Evolutionary conservation across 768 basidiomycete species (phyloP).

Genomic region (Lentinula edodes): DNA sequence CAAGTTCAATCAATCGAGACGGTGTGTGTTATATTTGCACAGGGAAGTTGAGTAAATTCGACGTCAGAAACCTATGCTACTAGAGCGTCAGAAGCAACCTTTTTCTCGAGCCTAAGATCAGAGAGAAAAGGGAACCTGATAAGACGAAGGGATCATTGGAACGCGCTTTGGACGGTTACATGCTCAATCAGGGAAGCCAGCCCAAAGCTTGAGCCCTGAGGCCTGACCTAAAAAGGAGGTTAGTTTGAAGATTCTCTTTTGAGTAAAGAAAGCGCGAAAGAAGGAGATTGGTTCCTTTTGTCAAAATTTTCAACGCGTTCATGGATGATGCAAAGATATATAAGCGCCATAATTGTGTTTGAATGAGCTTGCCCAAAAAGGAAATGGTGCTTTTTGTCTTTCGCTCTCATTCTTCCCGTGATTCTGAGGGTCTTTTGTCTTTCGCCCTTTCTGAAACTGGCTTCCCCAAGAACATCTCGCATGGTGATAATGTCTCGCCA

Average conservation of each 20-base stretch:
- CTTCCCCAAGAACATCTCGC: not conserved
- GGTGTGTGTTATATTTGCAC: too few relatives aligned
- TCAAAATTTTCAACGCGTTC: not conserved
- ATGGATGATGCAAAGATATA: not conserved
- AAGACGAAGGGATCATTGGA: not conserved
- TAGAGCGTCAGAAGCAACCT: too few relatives aligned
- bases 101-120: too few relatives aligned
- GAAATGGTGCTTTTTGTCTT: not conserved
- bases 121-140: too few relatives aligned
- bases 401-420: not conserved
- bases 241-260: not conserved
- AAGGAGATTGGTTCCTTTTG: slow-evolving; percentile 1
- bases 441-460: not conserved
- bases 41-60: too few relatives aligned
- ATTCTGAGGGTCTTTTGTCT: not conserved
- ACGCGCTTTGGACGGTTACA: not conserved
- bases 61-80: too few relatives aligned
- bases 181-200: not conserved
- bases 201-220: not conserved
- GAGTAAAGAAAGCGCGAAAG: not conserved
- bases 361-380: not conserved
- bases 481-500: not conserved
- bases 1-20: too few relatives aligned
- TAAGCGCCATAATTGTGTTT: not conserved
- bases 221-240: not conserved